Conservation (phyloP, 1,284 basidiomycete species). For the Irpex sp. region DNA sequence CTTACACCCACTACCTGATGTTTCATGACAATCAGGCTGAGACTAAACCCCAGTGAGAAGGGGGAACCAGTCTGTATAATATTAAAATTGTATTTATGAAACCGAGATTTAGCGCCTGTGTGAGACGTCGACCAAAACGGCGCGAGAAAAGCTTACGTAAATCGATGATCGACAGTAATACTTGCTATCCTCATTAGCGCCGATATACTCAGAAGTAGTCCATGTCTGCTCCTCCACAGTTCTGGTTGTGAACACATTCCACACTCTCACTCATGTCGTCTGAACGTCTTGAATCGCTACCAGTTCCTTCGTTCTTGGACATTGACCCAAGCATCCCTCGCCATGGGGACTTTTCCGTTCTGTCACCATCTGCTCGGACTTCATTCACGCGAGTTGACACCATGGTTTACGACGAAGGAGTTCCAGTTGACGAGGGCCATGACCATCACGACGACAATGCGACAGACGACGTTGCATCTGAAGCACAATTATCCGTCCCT, state of each 20-base stretch:
- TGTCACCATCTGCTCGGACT: conserved; percentile 33
- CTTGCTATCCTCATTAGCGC: not conserved
- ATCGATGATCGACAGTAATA: not conserved
- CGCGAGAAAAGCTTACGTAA: not conserved
- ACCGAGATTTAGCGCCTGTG: not conserved
- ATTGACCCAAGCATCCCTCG: not conserved
- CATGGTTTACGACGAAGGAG: conserved; percentile 17
- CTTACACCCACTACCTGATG: not conserved
- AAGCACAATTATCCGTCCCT: conserved; percentile 32
- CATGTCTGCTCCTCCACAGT: not conserved
- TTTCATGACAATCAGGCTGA: no score
- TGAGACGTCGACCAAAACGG: not conserved
- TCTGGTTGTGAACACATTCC: not conserved
- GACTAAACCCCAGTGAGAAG: no score
- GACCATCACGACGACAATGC: conserved; percentile 8
- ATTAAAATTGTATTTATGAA: not conserved
- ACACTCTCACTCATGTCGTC: not conserved
- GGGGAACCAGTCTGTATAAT: not conserved
- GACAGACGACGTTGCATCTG: conserved; percentile 15
- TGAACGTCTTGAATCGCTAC: not conserved
- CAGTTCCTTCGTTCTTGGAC: not conserved
- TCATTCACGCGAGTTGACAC: conserved; percentile 35
- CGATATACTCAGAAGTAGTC: not conserved
- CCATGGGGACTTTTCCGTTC: conserved; percentile 17
- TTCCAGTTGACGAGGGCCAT: conserved; percentile 15